Base-by-base conservation (phyloP, 2,329 filamentous ascomycete genomes). In the Pseudopithomyces maydicus region DNA sequence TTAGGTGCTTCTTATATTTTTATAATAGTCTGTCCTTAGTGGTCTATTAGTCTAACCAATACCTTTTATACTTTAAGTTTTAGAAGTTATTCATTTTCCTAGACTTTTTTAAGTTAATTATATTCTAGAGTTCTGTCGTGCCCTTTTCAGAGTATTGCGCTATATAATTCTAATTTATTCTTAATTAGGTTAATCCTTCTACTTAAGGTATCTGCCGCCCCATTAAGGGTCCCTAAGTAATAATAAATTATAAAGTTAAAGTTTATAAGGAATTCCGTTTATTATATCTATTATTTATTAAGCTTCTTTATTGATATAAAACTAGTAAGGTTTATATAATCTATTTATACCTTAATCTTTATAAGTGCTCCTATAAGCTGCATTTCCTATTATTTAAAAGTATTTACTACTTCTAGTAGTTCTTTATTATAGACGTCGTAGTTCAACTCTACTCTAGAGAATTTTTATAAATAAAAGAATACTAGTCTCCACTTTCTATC, bases 401-500 rank as follows among this genome's bases (percentile, higher is more conserved):
- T 11, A 10, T 46, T 17, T 33, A 46, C 43, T 46, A 46, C n/a
- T 19, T 2, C 7, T n/a, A 46, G 43, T 46, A 46, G 20, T 46
- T 46, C 11, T 23, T 46, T 38, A 75, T 58, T 47, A 47, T 42
- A 61, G 59, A 32, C 67, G 56, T 32, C 42, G 5, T 39, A 73
- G 46, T 19, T 52, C 26, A 43, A 33, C 38, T 54, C 43, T 44
- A 10, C 26, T 42, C 22, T 20, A 15, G 36, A 55, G 33, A 38
- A 48, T 12, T 52, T 52, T 47, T 51, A 23, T 66, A 49, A 49
- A 71, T 73, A 54, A 74, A 65, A 35, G 64, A 58, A 54, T 14
- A 62, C 44, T 26, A 45, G 53, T 50, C 53, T 45, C 45, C 44
- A 55, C 50, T 66, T 76, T 26, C 47, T 54, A 23, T 52, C 38